Conservation (phyloP, 352 stramenopile genomes). For the Phytophthora citricola region DNA sequence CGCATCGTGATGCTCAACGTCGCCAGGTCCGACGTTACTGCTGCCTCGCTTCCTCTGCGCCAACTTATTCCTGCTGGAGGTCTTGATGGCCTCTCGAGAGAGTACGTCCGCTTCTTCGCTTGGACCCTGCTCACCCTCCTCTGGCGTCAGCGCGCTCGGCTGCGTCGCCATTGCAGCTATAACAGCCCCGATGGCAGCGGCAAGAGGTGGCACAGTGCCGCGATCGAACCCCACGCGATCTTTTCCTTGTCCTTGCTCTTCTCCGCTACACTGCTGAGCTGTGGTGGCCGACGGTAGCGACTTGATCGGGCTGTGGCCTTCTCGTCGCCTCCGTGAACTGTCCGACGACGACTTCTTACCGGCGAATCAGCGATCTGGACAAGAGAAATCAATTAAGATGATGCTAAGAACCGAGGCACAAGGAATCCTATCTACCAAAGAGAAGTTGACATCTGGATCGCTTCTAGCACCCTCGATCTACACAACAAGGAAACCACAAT, state of each 20-base stretch:
- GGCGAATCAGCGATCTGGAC: constrained; percentile 28
- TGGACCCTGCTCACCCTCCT: constrained; percentile 58
- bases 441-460: constrained; percentile 73
- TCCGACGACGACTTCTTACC: constrained; percentile 29
- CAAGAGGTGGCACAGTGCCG: constrained; percentile 29
- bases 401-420: background rate
- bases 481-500: constrained; percentile 6
- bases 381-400: background rate
- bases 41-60: constrained; percentile 55
- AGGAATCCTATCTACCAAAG: constrained; percentile 42
- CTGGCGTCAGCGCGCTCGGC: constrained; percentile 29
- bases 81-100: constrained; percentile 75
- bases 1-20: constrained; percentile 13
- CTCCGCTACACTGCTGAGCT: constrained; percentile 25
- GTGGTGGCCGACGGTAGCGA: constrained; percentile 25
- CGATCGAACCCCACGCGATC: constrained; percentile 47
- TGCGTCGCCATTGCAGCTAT: constrained; percentile 14
- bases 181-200: background rate
- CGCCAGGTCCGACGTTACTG: constrained; percentile 3
- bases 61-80: constrained; percentile 64
- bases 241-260: constrained; percentile 35
- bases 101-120: constrained; percentile 48
- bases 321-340: constrained; percentile 27
- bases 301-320: constrained; percentile 14
- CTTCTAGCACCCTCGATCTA: constrained; percentile 75